Evolutionary conservation across 2,329 filamentous ascomycete species (phyloP), one percentile per base, ranked within the genome.

Genomic region (Cordyceps farinosa): DNA sequence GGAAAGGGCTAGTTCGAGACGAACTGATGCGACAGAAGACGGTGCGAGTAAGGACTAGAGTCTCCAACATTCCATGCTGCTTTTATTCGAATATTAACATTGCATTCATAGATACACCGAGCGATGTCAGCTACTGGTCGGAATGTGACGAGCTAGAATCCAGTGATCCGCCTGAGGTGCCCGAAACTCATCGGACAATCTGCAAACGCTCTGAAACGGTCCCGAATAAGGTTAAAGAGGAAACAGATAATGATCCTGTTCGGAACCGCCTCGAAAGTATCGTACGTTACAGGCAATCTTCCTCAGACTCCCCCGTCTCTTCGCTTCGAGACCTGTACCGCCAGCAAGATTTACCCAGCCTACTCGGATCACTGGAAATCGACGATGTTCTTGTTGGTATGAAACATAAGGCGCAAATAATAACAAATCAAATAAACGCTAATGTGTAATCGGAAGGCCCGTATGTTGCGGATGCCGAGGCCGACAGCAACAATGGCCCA

Each of bases 71-170:
- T 22, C 3, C 22, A 13, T 40, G 10, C 15, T 30, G 2, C 2
- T 30, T 6, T 13, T 6, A 5, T 50, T 15, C n/a, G 5, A 34
- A 36, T 27, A 22, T 30, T 36, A 47, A 58, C n/a, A 8, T 3
- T 38, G n/a, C 2, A 6, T 9, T 17, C 8, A 1, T 58, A 58
- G 55, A 11, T 9, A 58, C 55, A 10, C 55, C 55, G 7, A 58
- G 55, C 32, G 55, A 58, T 22, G 29, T 58, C 29, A 58, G 55
- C 17, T 58, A 58, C 29, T 58, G 42, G 30, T 58, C 55, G 42
- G 55, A 58, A 15, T 27, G 10, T 3, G 55, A 58, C 15, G 38
- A 45, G 27, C 40, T 15, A 27, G 13, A 3, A 17, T 30, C 27
- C 3, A 9, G 27, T 2, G 29, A 29, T 11, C 5, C 3, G 22